Base-by-base conservation (phyloP, 2,329 filamentous ascomycete species). In the Alternaria sp. region DNA sequence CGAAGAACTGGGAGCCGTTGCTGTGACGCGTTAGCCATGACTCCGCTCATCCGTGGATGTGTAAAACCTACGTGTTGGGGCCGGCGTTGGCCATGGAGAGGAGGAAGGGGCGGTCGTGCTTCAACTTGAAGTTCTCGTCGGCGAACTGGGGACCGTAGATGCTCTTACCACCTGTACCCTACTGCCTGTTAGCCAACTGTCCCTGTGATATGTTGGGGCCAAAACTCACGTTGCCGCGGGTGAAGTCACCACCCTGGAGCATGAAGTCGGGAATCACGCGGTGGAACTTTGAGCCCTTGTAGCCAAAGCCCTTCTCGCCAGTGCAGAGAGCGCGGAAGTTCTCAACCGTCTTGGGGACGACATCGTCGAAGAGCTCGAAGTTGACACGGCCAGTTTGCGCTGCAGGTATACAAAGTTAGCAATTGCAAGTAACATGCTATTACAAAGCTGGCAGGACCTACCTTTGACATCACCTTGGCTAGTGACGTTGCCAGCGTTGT, bases 161-260 rank as follows among this genome's bases (percentile, higher is more conserved):
- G 81, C 92, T 96, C 85, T 91, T 92, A 83, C 93, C 93, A 85
- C 93, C 93, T 63, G 93, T 95, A 79, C 93, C 93, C 93, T 96
- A 67, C 19, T 43, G 17, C 19, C 3, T 54, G 70, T 77, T 55
- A 77, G 70, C 63, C 23, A 58, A 30, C 43, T 63, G 65, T 50
- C 52, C 28, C 47, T 15, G 13, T 54, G 52, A 49, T 43, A 52
- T 52, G 49, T 56, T 43, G 40, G 36, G 40, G 47, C 25, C 57
- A 28, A 26, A 28, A 84, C 92, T 82, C 86, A 97, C 93, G 84
- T 96, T 96, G 80, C 90, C 89, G 80, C 91, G 91, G 83, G 93
- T 96, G 86, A 96, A 96, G 88, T 97, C 93, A 88, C 93, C 93
- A 81, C 93, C 93, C 88, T 97, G 93, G 76, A 97, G 90, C 93